phyloP scores from a whole-genome alignment of 2,329 filamentous ascomycete genomes.

The Phyllosticta paracitricarpa region DNA sequence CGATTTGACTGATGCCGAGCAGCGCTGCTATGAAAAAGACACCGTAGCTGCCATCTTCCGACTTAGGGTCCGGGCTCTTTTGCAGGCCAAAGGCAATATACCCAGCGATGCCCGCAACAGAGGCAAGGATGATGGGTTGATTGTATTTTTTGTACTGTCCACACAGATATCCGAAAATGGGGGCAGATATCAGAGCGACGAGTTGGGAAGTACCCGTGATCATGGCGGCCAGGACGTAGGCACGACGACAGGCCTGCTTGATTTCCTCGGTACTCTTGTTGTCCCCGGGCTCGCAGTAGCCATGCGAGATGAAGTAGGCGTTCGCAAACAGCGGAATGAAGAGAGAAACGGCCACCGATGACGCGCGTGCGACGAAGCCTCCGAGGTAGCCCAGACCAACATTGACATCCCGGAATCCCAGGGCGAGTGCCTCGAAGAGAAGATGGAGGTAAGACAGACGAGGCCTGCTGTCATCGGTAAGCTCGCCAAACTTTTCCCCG shows the following conservation, averaged over 20 bases:
- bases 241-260: conserved; percentile 73
- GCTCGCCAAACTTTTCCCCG: conserved; percentile 2
- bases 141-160: conserved; percentile 54
- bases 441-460: conserved; percentile 46
- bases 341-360: conserved; percentile 86
- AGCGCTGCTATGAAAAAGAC: conserved; percentile 71
- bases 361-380: conserved; percentile 82
- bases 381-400: conserved; percentile 86
- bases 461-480: conserved; percentile 18
- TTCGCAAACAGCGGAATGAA: conserved; percentile 94
- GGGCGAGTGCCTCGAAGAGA: conserved; percentile 32
- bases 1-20: conserved; percentile 88
- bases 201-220: conserved; percentile 85
- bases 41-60: conserved; percentile 54
- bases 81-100: conserved; percentile 71
- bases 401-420: conserved; percentile 65
- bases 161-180: conserved; percentile 78
- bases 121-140: conserved; percentile 61
- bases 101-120: conserved; percentile 64
- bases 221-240: conserved; percentile 80
- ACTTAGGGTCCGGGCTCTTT: conserved; percentile 63
- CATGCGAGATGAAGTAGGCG: conserved; percentile 73
- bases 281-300: conserved; percentile 55
- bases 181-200: conserved; percentile 73
- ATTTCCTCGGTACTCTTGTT: conserved; percentile 47